Evolutionary conservation across 495 filamentous ascomycete genomes (phyloP).

Genomic region (Clavariopsis aquatica): DNA sequence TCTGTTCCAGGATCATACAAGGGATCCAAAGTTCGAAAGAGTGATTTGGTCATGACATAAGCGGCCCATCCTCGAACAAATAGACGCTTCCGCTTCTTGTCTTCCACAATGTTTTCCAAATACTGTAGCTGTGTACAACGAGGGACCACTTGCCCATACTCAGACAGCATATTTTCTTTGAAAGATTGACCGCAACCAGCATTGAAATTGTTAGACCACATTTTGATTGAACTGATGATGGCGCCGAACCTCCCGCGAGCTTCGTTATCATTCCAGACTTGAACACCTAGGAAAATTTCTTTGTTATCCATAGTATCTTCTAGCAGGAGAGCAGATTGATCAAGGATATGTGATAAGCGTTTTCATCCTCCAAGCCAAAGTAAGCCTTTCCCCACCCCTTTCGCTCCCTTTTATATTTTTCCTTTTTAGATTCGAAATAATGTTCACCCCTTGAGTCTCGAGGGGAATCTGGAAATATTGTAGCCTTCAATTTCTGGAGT

Average conservation of each 20-base stretch:
- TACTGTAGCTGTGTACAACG: conserved; percentile 20
- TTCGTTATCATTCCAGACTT: conserved; percentile 21
- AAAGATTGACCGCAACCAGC: background rate
- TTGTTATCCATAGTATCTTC: conserved; percentile 34
- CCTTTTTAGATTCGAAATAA: background rate
- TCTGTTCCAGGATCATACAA: background rate
- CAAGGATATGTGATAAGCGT: background rate
- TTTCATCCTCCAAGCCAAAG: background rate
- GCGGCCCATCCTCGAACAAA: conserved; percentile 36
- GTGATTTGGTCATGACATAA: conserved; percentile 19
- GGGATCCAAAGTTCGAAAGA: conserved; percentile 26
- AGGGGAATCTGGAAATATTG: background rate
- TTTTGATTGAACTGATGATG: conserved; percentile 35
- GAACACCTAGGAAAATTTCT: conserved; percentile 33
- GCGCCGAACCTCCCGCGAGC: conserved; percentile 19
- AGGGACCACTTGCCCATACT: conserved; percentile 6
- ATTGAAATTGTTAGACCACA: conserved; percentile 34
- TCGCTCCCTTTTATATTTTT: background rate
- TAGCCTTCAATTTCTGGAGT: too few species aligned
- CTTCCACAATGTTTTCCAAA: conserved; percentile 18
- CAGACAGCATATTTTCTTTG: background rate
- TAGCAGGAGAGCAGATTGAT: conserved; percentile 25
- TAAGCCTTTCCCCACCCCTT: background rate
- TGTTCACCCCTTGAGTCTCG: background rate
- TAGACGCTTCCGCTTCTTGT: conserved; percentile 24